Evolutionary conservation across 2,329 filamentous ascomycete species (phyloP), one percentile per base, ranked within the genome.

Genomic region (Sphaerulina musiva): DNA sequence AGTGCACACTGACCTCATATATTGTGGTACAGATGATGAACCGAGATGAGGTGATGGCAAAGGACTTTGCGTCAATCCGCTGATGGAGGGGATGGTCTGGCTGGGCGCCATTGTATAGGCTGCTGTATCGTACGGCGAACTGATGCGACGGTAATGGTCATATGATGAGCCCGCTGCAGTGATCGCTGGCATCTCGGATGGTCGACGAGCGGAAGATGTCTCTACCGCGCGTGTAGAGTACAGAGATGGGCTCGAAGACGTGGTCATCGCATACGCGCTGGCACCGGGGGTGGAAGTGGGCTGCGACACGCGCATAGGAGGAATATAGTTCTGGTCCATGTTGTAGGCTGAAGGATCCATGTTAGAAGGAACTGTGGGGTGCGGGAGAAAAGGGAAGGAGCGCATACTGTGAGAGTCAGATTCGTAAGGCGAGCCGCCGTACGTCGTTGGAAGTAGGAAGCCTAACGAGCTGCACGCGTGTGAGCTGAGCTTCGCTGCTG

Each of bases 361-460:
- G 44, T 32, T 31, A 46, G 44, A 6, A 29, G 26, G 26, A 29
- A 29, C 6, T 29, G 26, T 7, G 26, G 26, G 26, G 6, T 6
- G 44, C 45, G 36, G 26, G 34, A 36, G 34, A 40, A 54, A 53
- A 42, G 40, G 34, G 40, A 17, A 23, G 11, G 23, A 20, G 45
- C 31, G 64, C 67, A 55, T 59, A 70, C 68, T 65, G 55, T 56
- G 59, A 26, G 58, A 55, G 46, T 69, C 65, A 9, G 64, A 64
- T 26, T 67, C 64, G 59, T 64, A 62, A 31, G 59, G 51, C 44
- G 54, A 51, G 53, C 59, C 55, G 45, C 66, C 66, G 61, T 70
- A 70, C 40, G 68, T 66, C 40, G 67, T 66, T 55, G 68, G 68
- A 46, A 69, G 66, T 23, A 70, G 62, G 57, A 66, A 68, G 29